Conservation (phyloP, 1,139 yeast species). For the Kluyveromyces marxianus region DNA sequence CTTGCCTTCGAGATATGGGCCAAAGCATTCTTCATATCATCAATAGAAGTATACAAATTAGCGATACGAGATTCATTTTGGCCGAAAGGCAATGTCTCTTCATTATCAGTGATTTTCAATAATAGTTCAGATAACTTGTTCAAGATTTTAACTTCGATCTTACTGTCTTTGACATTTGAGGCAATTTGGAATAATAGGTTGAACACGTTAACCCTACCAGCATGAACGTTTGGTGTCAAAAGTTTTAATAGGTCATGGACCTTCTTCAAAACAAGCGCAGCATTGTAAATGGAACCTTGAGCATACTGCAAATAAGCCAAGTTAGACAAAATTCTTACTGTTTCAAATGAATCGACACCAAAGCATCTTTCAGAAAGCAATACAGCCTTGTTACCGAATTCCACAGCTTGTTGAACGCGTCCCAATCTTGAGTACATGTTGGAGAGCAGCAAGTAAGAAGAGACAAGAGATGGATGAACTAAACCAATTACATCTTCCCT, state of each 20-base stretch:
- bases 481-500: slow-evolving; percentile 81
- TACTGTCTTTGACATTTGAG: slow-evolving; percentile 31
- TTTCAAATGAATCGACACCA: slow-evolving; percentile 77
- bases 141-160: slow-evolving; percentile 45
- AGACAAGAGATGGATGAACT: slow-evolving; percentile 74
- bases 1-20: slow-evolving; percentile 52
- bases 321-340: slow-evolving; percentile 65
- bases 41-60: slow-evolving; percentile 49
- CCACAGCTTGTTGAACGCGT: slow-evolving; percentile 51
- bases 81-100: slow-evolving; percentile 49
- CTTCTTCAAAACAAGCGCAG: slow-evolving; percentile 56
- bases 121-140: slow-evolving; percentile 43
- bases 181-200: slow-evolving; percentile 50
- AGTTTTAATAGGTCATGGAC: slow-evolving; percentile 51
- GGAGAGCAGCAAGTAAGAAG: slow-evolving; percentile 57
- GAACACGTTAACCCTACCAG: slow-evolving; percentile 60
- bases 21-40: slow-evolving; percentile 48
- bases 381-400: slow-evolving; percentile 64
- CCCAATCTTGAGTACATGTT: slow-evolving; percentile 60
- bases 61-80: slow-evolving; percentile 50
- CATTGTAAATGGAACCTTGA: slow-evolving; percentile 50
- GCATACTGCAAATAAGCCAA: slow-evolving; percentile 66
- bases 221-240: slow-evolving; percentile 55
- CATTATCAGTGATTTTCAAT: slow-evolving; percentile 44
- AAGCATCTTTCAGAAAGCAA: slow-evolving; percentile 68